Conservation (phyloP, 768 basidiomycete genomes). For the Calocybe indica region DNA sequence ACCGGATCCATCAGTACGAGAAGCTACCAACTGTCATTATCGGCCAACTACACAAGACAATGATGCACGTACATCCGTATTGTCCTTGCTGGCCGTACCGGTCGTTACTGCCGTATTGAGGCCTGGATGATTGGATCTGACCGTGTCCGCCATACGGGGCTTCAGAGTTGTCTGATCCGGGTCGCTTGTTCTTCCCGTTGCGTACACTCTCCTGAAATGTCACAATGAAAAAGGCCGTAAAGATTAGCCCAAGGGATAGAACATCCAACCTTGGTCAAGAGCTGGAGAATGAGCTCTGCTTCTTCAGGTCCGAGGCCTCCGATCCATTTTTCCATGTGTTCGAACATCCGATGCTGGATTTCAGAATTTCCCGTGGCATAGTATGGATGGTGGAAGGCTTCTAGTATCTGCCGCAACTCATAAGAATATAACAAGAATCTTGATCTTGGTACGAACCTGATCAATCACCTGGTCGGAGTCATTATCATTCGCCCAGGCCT, state of each 20-base stretch:
- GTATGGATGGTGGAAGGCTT: slow-evolving; percentile 69
- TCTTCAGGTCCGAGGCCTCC: slow-evolving; percentile 39
- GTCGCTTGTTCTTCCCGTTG: slow-evolving; percentile 50
- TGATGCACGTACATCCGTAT: no score
- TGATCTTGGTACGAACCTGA: slow-evolving; percentile 22
- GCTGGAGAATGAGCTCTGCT: slow-evolving; percentile 34
- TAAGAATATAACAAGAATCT: background rate
- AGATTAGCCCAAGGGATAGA: background rate
- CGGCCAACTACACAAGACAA: no score
- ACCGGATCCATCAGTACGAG: slow-evolving; percentile 24
- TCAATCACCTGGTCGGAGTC: slow-evolving; percentile 40
- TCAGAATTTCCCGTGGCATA: slow-evolving; percentile 46
- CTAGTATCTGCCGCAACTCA: slow-evolving; percentile 36
- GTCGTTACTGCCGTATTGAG: no score
- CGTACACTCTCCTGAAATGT: slow-evolving; percentile 43
- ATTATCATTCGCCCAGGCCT: slow-evolving; percentile 45
- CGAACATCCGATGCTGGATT: slow-evolving; percentile 58
- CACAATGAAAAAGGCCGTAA: background rate
- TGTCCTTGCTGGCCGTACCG: no score
- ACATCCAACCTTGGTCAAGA: slow-evolving; percentile 44
- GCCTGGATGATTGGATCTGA: no score
- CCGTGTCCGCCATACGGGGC: no score
- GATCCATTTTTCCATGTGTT: slow-evolving; percentile 48
- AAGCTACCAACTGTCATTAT: no score
- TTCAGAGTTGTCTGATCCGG: slow-evolving; percentile 34